Conservation (phyloP, 495 filamentous ascomycete species). For the Hypoxylon fuscum region DNA sequence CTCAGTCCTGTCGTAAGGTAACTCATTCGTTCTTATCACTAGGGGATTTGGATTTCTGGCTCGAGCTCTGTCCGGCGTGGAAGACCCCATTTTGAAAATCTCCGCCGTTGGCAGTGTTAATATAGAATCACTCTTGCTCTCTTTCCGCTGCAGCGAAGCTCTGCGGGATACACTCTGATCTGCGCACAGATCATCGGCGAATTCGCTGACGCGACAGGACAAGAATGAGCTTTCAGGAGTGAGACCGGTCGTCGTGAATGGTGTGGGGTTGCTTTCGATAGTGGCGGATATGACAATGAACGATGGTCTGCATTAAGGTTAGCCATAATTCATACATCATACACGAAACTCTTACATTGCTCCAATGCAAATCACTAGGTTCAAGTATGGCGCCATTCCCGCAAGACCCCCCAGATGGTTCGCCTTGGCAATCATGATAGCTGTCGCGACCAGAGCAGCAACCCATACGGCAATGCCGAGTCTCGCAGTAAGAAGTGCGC, state of each 20-base stretch:
- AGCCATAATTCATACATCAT: background rate
- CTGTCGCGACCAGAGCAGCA: slow-evolving; percentile 37
- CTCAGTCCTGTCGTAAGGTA: slow-evolving; percentile 23
- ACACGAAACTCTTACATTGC: slow-evolving; percentile 36
- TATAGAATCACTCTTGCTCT: slow-evolving; percentile 37
- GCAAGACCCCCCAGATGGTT: slow-evolving; percentile 17
- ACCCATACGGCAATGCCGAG: slow-evolving; percentile 39
- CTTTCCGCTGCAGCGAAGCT: slow-evolving; percentile 35
- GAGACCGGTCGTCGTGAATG: slow-evolving; percentile 36
- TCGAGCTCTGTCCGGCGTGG: background rate
- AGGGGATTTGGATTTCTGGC: background rate
- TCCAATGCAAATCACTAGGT: slow-evolving; percentile 36
- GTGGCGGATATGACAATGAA: slow-evolving; percentile 39
- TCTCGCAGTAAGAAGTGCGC: slow-evolving; percentile 44
- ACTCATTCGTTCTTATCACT: slow-evolving; percentile 5
- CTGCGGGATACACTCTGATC: slow-evolving; percentile 43
- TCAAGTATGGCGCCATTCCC: slow-evolving; percentile 31
- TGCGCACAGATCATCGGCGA: slow-evolving; percentile 27
- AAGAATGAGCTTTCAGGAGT: slow-evolving; percentile 37
- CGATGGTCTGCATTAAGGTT: slow-evolving; percentile 27
- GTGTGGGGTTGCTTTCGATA: slow-evolving; percentile 39
- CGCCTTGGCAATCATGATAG: slow-evolving; percentile 33
- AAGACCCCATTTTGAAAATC: slow-evolving; percentile 34
- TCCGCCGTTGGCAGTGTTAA: slow-evolving; percentile 38
- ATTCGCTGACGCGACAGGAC: slow-evolving; percentile 19